Conservation (phyloP, 2,329 filamentous ascomycete genomes). For the Sporothrix globosa region DNA sequence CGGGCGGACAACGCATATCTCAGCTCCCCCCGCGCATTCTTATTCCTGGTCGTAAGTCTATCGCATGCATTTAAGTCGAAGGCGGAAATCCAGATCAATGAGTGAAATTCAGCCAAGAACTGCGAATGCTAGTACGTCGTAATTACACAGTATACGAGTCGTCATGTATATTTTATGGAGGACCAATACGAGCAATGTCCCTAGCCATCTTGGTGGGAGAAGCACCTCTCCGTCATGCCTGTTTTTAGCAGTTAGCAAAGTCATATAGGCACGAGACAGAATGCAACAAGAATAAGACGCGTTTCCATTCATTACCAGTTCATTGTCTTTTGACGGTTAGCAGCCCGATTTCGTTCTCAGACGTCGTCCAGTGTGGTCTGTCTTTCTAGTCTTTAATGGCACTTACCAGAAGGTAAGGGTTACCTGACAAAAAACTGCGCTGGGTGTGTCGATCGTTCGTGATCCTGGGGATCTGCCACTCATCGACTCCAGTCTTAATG, state of each 20-base stretch:
- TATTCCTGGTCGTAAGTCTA: neutral
- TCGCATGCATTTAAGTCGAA: constrained; percentile 3
- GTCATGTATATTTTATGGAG: constrained; percentile 3
- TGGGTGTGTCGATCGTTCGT: constrained; percentile 22
- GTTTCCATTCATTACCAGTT: neutral
- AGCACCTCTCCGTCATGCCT: neutral
- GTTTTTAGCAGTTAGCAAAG: constrained; percentile 5
- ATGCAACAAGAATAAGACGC: neutral
- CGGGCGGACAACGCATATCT: neutral
- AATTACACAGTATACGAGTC: neutral
- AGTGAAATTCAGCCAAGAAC: neutral
- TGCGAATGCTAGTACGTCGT: neutral
- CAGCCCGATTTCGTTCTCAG: neutral
- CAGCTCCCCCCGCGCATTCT: neutral
- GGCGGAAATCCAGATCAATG: neutral
- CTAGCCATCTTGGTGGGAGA: neutral
- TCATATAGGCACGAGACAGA: neutral
- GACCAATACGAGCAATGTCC: neutral
- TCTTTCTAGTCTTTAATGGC: neutral
- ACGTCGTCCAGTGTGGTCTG: neutral
- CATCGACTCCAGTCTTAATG: constrained; percentile 1
- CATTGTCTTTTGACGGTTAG: neutral
- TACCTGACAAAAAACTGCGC: neutral
- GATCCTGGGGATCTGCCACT: constrained; percentile 24
- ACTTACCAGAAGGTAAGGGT: neutral